A percentile compares a stretch with the other conserved stretches of the same genome.
Conservation (phyloP, 2,329 filamentous ascomycete genomes). For the Pseudogymnoascus sp. region DNA sequence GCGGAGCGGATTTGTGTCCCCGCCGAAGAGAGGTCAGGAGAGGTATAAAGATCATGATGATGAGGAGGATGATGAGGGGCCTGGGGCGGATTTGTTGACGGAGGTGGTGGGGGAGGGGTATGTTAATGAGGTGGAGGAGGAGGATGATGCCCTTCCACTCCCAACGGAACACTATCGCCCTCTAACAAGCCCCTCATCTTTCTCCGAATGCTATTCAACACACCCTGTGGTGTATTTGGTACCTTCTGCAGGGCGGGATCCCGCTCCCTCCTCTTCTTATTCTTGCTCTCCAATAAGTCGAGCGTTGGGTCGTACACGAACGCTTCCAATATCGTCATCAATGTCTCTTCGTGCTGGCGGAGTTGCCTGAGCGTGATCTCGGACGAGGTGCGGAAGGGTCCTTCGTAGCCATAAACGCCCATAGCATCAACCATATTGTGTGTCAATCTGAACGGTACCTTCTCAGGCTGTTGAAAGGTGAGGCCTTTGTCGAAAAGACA, state of each 20-base stretch:
- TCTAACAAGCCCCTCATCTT: slow-evolving; percentile 80
- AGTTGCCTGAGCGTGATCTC: slow-evolving; percentile 81
- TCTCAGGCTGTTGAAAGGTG: slow-evolving; percentile 89
- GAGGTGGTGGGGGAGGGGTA: not conserved
- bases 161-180: slow-evolving; percentile 84
- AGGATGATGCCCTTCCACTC: slow-evolving; percentile 84
- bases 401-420: slow-evolving; percentile 88
- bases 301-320: slow-evolving; percentile 96
- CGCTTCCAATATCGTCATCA: slow-evolving; percentile 95
- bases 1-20: not conserved
- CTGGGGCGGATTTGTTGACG: not conserved
- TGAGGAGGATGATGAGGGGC: not conserved
- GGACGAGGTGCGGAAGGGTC: slow-evolving; percentile 83
- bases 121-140: not conserved
- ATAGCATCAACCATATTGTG: slow-evolving; percentile 99
- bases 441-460: slow-evolving; percentile 91
- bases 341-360: slow-evolving; percentile 85
- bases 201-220: slow-evolving; percentile 78
- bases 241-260: slow-evolving; percentile 34
- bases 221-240: slow-evolving; percentile 65
- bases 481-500: slow-evolving; percentile 97
- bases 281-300: slow-evolving; percentile 71
- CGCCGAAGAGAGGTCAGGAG: not conserved
- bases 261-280: slow-evolving; percentile 34
- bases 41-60: not conserved